Evolutionary conservation across 345 rosid species (phyloP).

Genomic region (Citrus sp.): DNA sequence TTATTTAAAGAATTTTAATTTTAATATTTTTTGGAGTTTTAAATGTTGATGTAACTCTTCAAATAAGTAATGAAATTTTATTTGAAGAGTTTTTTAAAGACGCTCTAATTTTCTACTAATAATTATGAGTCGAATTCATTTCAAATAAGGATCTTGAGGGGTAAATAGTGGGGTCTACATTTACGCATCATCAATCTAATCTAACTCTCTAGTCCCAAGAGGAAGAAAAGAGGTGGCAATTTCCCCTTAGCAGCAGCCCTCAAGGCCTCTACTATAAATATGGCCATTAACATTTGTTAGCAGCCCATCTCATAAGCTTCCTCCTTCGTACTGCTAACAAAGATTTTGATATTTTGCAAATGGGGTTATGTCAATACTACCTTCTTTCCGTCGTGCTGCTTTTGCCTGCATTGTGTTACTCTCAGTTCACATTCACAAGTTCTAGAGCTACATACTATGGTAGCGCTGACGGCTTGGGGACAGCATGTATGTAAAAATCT

Average conservation of each 20-base stretch:
- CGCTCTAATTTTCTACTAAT: not conserved
- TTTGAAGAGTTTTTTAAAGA: no score
- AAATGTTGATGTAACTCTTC: not conserved
- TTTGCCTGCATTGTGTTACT: conserved; percentile 39
- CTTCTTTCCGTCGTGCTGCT: conserved; percentile 27
- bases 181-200: conserved; percentile 10
- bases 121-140: no score
- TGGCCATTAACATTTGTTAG: not conserved
- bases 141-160: no score
- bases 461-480: conserved; percentile 80
- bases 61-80: not conserved
- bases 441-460: conserved; percentile 84
- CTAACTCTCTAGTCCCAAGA: not conserved
- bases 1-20: no score
- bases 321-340: not conserved
- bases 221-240: conserved; percentile 1
- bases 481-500: conserved; percentile 46
- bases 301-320: not conserved
- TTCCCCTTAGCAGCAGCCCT: conserved; percentile 13
- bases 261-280: conserved; percentile 31
- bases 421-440: conserved; percentile 32
- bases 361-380: conserved; percentile 20
- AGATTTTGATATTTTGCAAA: not conserved
- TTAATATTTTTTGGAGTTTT: accelerated
- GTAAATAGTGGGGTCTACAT: not conserved